Conservation (phyloP, 1,139 yeast species). For the Scheffersomyces titani region DNA sequence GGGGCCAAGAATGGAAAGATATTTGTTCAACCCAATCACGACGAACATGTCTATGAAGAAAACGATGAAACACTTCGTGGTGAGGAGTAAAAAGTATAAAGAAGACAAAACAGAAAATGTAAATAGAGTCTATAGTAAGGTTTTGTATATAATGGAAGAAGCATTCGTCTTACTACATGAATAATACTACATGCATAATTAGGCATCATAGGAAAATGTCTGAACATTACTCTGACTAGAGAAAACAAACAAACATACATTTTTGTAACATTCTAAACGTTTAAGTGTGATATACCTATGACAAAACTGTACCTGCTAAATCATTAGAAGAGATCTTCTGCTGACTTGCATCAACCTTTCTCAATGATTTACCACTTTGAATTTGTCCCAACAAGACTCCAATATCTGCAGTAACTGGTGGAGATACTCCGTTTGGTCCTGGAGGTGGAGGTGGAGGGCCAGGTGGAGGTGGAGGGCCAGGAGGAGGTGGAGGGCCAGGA, state of each 20-base stretch:
- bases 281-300: neutral
- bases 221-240: neutral
- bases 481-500: slow-evolving; percentile 23
- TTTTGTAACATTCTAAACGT: neutral
- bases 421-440: slow-evolving; percentile 14
- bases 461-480: slow-evolving; percentile 20
- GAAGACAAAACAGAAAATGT: neutral
- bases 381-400: slow-evolving; percentile 58
- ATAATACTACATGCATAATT: too few species aligned
- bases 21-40: slow-evolving; percentile 52
- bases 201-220: neutral
- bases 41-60: slow-evolving; percentile 11
- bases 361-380: slow-evolving; percentile 51
- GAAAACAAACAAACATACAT: neutral
- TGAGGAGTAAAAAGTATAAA: neutral
- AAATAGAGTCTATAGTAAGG: neutral
- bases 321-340: slow-evolving; percentile 47
- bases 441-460: slow-evolving; percentile 18
- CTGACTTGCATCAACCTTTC: slow-evolving; percentile 48
- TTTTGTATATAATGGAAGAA: neutral
- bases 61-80: neutral
- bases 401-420: slow-evolving; percentile 34
- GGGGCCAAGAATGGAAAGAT: slow-evolving; percentile 27
- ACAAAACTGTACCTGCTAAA: slow-evolving; percentile 53
- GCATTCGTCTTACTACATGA: neutral